Evolutionary conservation across 768 basidiomycete species (phyloP).

Genomic region (Neoboletus brunneissimus): DNA sequence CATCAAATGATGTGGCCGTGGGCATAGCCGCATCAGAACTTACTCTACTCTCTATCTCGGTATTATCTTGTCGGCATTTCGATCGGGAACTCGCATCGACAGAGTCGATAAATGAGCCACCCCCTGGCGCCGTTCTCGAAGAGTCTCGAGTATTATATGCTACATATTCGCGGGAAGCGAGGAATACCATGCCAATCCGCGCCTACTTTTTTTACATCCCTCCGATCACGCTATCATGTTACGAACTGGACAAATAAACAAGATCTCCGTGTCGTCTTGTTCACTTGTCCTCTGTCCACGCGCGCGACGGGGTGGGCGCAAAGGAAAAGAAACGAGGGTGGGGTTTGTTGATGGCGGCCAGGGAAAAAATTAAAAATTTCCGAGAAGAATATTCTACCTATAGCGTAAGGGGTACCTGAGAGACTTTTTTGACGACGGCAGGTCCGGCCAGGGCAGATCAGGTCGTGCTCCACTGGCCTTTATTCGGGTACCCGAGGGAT

Average conservation of each 20-base stretch:
- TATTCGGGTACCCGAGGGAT: background rate
- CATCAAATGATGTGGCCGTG: background rate
- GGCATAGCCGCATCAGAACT: constrained; percentile 15
- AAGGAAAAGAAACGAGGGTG: background rate
- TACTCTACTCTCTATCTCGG: constrained; percentile 5
- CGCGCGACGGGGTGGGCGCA: background rate
- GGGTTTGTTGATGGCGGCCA: background rate
- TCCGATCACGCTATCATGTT: background rate
- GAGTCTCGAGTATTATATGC: constrained; percentile 1
- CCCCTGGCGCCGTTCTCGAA: constrained; percentile 8
- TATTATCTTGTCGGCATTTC: constrained; percentile 17
- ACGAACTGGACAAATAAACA: background rate
- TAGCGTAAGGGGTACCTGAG: constrained; percentile 19
- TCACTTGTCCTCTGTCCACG: constrained; percentile 2
- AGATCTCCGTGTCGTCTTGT: constrained; percentile 1
- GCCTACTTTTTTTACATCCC: background rate
- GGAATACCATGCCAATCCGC: background rate
- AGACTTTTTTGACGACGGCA: constrained; percentile 2
- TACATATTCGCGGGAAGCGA: constrained; percentile 21
- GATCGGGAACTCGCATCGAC: constrained; percentile 8
- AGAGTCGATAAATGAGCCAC: background rate
- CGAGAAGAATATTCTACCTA: background rate
- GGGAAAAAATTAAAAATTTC: constrained; percentile 9
- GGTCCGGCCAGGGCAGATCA: background rate
- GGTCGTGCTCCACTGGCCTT: background rate